Evolutionary conservation across 2,329 filamentous ascomycete species (phyloP), one percentile per base, ranked within the genome.

Genomic region (Talaromyces atroroseus): DNA sequence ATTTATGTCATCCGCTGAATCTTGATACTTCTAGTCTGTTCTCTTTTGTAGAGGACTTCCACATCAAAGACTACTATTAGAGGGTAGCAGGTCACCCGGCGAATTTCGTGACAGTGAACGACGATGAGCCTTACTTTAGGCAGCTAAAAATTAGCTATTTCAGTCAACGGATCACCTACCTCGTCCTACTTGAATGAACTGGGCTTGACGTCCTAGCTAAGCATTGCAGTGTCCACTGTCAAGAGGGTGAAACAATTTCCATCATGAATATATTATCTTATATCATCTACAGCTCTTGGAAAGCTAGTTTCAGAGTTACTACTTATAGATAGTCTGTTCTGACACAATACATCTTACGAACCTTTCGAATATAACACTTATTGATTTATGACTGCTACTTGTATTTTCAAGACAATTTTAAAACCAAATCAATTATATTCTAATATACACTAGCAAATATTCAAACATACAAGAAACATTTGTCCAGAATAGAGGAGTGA

Each of bases 391-490:
- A 7, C 24, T 4, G 24, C 5, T 32, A 29, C 26, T 4, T 29
- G 26, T 29, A 29, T 4, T 29, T 29, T 29, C 26, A 32, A 36
- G 16, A 42, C 38, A 20, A 18, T 21, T 14, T 44, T 26, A 16
- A 21, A 46, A 38, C 53, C 50, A 34, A 54, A 49, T 56, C 29
- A 57, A 55, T 32, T 29, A 53, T 53, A 36, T 61, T 60, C 59
- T 66, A 66, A 59, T 66, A 58, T 66, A 66, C 64, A 66, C 59
- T 47, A 63, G 59, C 48, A 57, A 60, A 54, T 52, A 58, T 46
- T 40, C 42, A 49, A 36, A 48, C 47, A 40, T 29, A 32, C 42
- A 18, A 44, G 18, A 44, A 44, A 21, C 18, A 23, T 44, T 23
- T 21, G 4, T 44, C 20, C 40, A 21, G 20, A 44, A 44, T 7